Conservation (phyloP, 2,329 filamentous ascomycete genomes). For the Penicillium freii region DNA sequence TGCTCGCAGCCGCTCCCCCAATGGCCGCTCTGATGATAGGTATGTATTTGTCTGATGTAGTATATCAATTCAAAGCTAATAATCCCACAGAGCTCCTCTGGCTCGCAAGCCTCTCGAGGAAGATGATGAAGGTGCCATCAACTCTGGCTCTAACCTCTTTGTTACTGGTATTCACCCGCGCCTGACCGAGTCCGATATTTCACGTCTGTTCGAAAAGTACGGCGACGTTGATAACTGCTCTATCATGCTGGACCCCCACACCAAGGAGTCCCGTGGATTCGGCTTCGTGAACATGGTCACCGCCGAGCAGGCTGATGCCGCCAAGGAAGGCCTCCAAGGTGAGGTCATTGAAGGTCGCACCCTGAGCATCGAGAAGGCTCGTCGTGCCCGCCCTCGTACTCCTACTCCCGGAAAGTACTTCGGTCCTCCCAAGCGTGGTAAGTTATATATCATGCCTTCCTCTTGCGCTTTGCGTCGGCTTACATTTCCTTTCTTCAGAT, state of each 20-base stretch:
- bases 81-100: constrained; percentile 43
- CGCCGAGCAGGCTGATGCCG: constrained; percentile 90
- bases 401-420: constrained; percentile 99
- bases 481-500: constrained; percentile 25
- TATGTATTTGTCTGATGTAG: constrained; percentile 31
- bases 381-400: constrained; percentile 88
- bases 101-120: constrained; percentile 47
- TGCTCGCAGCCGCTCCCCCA: constrained; percentile 64
- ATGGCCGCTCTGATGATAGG: constrained; percentile 56
- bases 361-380: constrained; percentile 97
- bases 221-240: constrained; percentile 98
- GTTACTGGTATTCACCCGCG: constrained; percentile 97
- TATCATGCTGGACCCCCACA: constrained; percentile 98
- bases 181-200: constrained; percentile 83
- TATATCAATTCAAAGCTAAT: neutral
- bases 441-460: constrained; percentile 39
- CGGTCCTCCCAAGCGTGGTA: constrained; percentile 94
- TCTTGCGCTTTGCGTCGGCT: neutral
- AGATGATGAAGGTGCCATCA: constrained; percentile 75
- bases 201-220: constrained; percentile 96
- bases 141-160: constrained; percentile 97
- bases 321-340: constrained; percentile 92
- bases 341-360: constrained; percentile 94
- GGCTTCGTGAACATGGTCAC: constrained; percentile 99
- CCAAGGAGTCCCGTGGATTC: constrained; percentile 96